Conservation (phyloP, 768 basidiomycete genomes). For the Rhodotorula paludigena region DNA sequence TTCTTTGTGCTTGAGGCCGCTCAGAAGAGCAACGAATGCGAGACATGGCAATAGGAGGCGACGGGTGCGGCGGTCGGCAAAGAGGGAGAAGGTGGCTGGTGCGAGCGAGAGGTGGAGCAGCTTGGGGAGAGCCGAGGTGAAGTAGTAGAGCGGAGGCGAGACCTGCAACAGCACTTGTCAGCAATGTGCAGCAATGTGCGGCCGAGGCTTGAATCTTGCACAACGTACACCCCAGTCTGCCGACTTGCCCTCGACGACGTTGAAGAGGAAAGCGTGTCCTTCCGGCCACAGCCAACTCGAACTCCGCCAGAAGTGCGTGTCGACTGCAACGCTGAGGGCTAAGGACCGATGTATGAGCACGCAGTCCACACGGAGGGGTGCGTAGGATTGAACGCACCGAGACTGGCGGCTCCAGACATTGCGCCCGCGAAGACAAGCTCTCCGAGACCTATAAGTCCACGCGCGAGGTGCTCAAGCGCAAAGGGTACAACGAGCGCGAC, state of each 20-base stretch:
- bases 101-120: conserved; percentile 65
- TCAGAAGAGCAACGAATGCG: conserved; percentile 61
- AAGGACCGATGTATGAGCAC: neutral
- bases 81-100: conserved; percentile 57
- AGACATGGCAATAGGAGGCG: conserved; percentile 56
- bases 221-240: conserved; percentile 82
- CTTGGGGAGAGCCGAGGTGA: conserved; percentile 66
- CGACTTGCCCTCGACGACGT: conserved; percentile 78
- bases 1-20: conserved; percentile 83
- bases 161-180: no score
- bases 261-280: conserved; percentile 70
- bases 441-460: conserved; percentile 12
- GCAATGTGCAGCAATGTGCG: no score
- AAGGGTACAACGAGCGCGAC: conserved; percentile 63
- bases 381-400: conserved; percentile 69
- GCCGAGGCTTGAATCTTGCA: no score
- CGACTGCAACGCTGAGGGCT: conserved; percentile 64
- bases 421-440: conserved; percentile 12
- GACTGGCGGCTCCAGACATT: conserved; percentile 56
- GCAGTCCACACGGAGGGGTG: neutral
- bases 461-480: conserved; percentile 40
- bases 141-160: conserved; percentile 66
- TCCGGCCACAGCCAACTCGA: conserved; percentile 76
- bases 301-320: conserved; percentile 74
- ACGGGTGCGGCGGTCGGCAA: conserved; percentile 55